Evolutionary conservation across 73 alveolate species (phyloP).

Genomic region (Tetrahymena borealis): DNA sequence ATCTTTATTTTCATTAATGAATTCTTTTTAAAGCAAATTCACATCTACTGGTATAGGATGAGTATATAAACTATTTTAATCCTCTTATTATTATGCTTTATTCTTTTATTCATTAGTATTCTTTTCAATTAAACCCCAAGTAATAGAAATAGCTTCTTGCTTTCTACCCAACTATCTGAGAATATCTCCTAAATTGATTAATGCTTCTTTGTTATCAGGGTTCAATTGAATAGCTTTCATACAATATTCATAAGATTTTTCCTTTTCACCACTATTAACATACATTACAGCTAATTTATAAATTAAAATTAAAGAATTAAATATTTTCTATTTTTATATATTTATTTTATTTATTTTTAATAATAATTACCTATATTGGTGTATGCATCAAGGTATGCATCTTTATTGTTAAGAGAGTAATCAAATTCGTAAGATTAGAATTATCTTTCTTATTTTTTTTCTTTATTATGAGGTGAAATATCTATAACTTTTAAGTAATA

Average conservation of each 20-base stretch:
- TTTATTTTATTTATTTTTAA: too few species aligned
- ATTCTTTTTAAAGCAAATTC: background rate
- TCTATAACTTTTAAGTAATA: constrained; percentile 21
- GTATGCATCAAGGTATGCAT: constrained; percentile 53
- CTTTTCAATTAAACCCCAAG: constrained; percentile 34
- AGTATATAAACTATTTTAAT: background rate
- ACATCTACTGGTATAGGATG: constrained; percentile 25
- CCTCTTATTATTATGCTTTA: background rate
- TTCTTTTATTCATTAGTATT: background rate
- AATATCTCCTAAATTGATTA: constrained; percentile 54
- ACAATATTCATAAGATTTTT: constrained; percentile 39
- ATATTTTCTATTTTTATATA: too few species aligned
- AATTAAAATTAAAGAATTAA: too few species aligned
- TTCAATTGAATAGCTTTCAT: constrained; percentile 45
- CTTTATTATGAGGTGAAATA: constrained; percentile 22
- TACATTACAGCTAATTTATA: constrained; percentile 32
- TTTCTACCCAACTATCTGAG: constrained; percentile 52
- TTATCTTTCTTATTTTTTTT: background rate
- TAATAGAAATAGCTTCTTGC: constrained; percentile 55
- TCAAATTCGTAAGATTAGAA: background rate
- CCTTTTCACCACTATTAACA: constrained; percentile 28
- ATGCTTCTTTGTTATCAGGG: constrained; percentile 50
- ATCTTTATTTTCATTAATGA: background rate
- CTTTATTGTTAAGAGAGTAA: constrained; percentile 32
- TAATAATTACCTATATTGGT: constrained; percentile 35